Evolutionary conservation across 176 grass and related monocot genomes (phyloP), one percentile per base, ranked within the genome.

Genomic region (Ampelocalamus luodianensis): DNA sequence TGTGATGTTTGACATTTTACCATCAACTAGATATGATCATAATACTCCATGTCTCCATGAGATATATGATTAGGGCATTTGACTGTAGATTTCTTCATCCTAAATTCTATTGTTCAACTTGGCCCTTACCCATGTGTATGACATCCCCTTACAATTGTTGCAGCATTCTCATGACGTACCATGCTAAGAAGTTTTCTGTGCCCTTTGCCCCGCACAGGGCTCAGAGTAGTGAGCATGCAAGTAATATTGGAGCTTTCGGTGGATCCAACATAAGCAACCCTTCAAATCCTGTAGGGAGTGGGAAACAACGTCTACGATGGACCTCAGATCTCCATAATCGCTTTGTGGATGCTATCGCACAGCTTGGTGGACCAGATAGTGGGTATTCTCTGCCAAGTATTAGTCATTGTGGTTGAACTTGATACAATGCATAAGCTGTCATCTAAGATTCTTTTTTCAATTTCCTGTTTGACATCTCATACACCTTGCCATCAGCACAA

Each of bases 341-440:
- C 60, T 98, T 98, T 92, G 96, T 98, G 82, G 89, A 95, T 95
- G 96, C 96, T 50, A 98, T 98, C 7, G 79, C 91, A 11, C 93
- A 98, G 60, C 96, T 98, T 53, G 96, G 96, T 82, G 96, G 96
- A 89, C 93, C 96, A 92, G 96, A 98, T 85, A 91, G 96, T 98
- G 91, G 86, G 93, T 93, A 93, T 91, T 95, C 89, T 91, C 85
- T 79, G 18, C 82, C 39, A 24, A 83, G 76, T 84, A 53, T 64
- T 79, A 40, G 14, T 82, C 66, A 63, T 59, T 51, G 44, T 64
- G 46, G 37, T 83, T 90, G 37, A 49, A 71, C 50, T 56, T 65
- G 26, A 83, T 64, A 67, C 48, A 48, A 81, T 81, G 23, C 70
- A 14, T 40, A 55, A 67, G 44, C 23, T 23, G 27, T 27, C 11